Evolutionary conservation across 352 stramenopile genomes (phyloP), one percentile per base, ranked within the genome.

Genomic region (Discostella stelligera): DNA sequence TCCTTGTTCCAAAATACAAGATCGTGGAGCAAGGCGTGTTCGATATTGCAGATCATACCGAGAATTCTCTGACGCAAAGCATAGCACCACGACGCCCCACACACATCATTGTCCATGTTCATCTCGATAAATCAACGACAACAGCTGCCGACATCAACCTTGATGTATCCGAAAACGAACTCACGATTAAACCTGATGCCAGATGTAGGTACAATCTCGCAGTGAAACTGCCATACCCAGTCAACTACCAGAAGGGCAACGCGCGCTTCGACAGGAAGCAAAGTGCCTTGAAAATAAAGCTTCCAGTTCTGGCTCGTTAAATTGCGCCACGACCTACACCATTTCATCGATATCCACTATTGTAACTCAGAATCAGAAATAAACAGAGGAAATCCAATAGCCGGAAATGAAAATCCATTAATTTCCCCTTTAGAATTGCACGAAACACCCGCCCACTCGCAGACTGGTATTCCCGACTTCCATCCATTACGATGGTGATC

Each of bases 1-100:
- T 58, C 13, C n/a, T 71, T 23, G 27, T 81, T 53, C 77, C 77
- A 61, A 70, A 72, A 32, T 78, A 81, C 44, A 78, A 74, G 21
- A 66, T 84, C 8, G 65, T 76, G 3, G 71, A 84, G 37, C 62
- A 56, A 49, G 71, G 77, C 13, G 46, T 63, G n/a, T 74, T 80
- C 48, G 77, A 84, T 37, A 64, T 84, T 25, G 68, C 68, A 11
- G 62, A 82, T 23, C 52, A 69, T 32, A 74, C 75, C 2, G 7
- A 44, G 7, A 44, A 10, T 44, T 44, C 7, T 44, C 37, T 10
- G 2, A 56, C 44, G 18, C 41, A 39, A 20, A 68, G 18, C n/a
- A 30, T 32, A 13, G 54, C 53, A 41, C 50, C 59, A 10, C 30
- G 49, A 54, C 46, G 52, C 30, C 77, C 77, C n/a, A 77, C 64